These are phyloP conservation scores for Erodium texanum DNA, from an alignment of 441 rosid species.

Conservation along the genomic window DNA sequence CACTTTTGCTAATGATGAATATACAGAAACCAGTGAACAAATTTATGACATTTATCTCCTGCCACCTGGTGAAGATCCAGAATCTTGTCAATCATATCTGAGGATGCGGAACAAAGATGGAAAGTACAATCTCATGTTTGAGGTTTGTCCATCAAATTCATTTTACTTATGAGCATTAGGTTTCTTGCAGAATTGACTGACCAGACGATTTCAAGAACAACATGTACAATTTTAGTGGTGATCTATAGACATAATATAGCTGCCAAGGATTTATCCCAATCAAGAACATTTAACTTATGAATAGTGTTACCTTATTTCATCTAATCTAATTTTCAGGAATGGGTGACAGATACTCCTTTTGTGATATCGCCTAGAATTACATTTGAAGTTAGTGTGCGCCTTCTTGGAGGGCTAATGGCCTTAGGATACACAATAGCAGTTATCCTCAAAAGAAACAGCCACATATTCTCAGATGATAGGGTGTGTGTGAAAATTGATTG, in stretches of 20 bases:
- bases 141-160: slow-evolving; percentile 44
- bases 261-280: neutral
- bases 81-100: slow-evolving; percentile 88
- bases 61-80: slow-evolving; percentile 99
- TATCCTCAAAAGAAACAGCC: slow-evolving; percentile 91
- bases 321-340: slow-evolving; percentile 48
- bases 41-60: slow-evolving; percentile 90
- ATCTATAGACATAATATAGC: neutral
- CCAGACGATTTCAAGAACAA: neutral
- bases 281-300: no score
- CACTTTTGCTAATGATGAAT: slow-evolving; percentile 55
- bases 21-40: slow-evolving; percentile 68
- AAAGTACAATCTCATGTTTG: slow-evolving; percentile 97
- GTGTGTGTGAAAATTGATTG: slow-evolving; percentile 86
- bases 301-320: slow-evolving; percentile 12
- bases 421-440: slow-evolving; percentile 92
- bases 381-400: slow-evolving; percentile 94
- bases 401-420: slow-evolving; percentile 98
- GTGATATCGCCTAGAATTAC: slow-evolving; percentile 97
- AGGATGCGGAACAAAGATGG: slow-evolving; percentile 99
- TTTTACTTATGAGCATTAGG: neutral
- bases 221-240: neutral
- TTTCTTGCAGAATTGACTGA: slow-evolving; percentile 1
- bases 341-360: slow-evolving; percentile 89
- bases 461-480: slow-evolving; percentile 62